phyloP scores from a whole-genome alignment of 148 eudicot genomes.

The Gaultheria prostrata region DNA sequence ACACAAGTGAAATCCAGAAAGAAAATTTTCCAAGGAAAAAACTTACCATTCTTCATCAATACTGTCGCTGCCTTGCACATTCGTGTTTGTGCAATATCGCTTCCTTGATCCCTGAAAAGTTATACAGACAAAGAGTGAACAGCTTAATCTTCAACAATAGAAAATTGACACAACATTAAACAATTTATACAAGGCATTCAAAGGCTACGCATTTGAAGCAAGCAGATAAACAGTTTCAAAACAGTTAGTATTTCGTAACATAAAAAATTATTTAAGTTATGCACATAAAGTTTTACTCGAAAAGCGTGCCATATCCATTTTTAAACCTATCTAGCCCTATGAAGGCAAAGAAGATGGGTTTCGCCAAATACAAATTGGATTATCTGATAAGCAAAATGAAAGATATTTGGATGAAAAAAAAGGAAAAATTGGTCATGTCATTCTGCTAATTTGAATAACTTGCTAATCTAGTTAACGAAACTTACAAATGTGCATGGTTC shows the following conservation, averaged over 20 bases:
- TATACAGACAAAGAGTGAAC: neutral
- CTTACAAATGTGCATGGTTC: neutral
- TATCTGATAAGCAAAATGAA: neutral
- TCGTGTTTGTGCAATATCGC: conserved; percentile 82
- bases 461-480: neutral
- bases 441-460: neutral
- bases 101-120: conserved; percentile 82
- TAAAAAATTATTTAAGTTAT: too few relatives aligned
- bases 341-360: neutral
- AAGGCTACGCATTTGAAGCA: neutral
- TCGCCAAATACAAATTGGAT: neutral
- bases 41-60: conserved; percentile 84
- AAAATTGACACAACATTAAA: too few relatives aligned
- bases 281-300: neutral
- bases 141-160: neutral
- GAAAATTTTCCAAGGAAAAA: conserved; percentile 11
- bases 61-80: conserved; percentile 48
- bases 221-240: neutral
- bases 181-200: neutral
- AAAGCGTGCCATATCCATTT: neutral
- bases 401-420: neutral
- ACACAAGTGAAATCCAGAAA: conserved; percentile 10
- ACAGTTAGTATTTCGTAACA: neutral
- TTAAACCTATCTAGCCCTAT: neutral
- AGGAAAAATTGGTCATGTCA: neutral